These are phyloP conservation scores for Candida namnaoensis DNA, from an alignment of 805 yeast genomes.

Conservation along the genomic window DNA sequence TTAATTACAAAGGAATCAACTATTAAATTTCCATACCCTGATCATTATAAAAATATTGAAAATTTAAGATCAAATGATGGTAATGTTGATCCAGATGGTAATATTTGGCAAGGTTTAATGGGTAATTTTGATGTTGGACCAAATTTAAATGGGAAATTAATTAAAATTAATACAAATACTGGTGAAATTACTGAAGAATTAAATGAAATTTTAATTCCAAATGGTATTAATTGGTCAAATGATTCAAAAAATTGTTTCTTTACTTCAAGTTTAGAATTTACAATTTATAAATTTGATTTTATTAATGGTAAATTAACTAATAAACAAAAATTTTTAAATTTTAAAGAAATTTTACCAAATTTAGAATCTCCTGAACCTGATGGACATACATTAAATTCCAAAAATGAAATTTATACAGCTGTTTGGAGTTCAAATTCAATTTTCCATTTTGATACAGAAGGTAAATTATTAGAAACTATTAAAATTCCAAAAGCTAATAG, in stretches of 20 bases:
- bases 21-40: conserved; percentile 27
- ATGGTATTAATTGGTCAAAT: conserved; percentile 57
- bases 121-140: conserved; percentile 36
- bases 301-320: conserved; percentile 27
- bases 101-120: conserved; percentile 81
- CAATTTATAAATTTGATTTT: conserved; percentile 39
- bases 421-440: conserved; percentile 56
- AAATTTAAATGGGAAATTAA: conserved; percentile 42
- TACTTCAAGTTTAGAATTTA: conserved; percentile 42
- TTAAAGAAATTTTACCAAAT: conserved; percentile 17
- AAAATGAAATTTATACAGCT: conserved; percentile 51
- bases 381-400: conserved; percentile 55
- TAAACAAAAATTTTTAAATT: conserved; percentile 28
- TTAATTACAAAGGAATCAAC: conserved; percentile 22
- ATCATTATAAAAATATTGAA: conserved; percentile 7
- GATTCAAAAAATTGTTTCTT: conserved; percentile 34
- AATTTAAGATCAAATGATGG: conserved; percentile 76
- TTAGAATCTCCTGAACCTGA: conserved; percentile 60
- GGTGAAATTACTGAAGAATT: conserved; percentile 22
- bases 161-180: conserved; percentile 28
- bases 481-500: conserved; percentile 48
- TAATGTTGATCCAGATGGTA: conserved; percentile 65
- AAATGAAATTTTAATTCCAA: conserved; percentile 39
- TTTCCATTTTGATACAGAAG: conserved; percentile 39
- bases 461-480: conserved; percentile 41